Evolutionary conservation across 2,329 filamentous ascomycete species (phyloP).

Genomic region (Camillea tinctor): DNA sequence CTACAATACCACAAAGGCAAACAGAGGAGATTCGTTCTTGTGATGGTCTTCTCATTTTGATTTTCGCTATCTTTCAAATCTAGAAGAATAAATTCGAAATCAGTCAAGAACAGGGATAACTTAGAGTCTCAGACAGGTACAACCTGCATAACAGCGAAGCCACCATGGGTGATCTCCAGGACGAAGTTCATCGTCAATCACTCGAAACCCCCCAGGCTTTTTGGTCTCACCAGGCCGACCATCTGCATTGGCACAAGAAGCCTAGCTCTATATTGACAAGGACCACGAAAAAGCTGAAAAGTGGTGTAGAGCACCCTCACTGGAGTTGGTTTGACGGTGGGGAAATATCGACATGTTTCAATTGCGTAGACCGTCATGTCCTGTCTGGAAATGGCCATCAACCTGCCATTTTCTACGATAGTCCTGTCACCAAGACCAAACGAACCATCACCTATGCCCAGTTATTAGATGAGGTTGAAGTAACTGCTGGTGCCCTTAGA

Average conservation of each 20-base stretch:
- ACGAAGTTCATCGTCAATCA: constrained; percentile 54
- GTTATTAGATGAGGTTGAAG: constrained; percentile 76
- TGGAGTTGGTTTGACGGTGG: constrained; percentile 93
- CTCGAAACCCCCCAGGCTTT: constrained; percentile 69
- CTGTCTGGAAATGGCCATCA: constrained; percentile 69
- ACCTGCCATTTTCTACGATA: constrained; percentile 83
- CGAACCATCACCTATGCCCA: constrained; percentile 71
- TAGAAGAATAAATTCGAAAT: too few species aligned
- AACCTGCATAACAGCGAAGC: not conserved
- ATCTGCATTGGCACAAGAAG: constrained; percentile 77
- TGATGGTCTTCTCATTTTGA: too few species aligned
- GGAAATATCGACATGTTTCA: constrained; percentile 88
- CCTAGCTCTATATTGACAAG: constrained; percentile 62
- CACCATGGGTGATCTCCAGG: constrained; percentile 44
- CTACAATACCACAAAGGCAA: not conserved
- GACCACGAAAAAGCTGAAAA: constrained; percentile 62
- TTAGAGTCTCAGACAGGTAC: too few species aligned
- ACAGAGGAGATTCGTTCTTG: not conserved
- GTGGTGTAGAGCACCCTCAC: constrained; percentile 64
- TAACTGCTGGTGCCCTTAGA: constrained; percentile 75
- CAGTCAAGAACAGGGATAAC: too few species aligned
- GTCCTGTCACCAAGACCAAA: constrained; percentile 74
- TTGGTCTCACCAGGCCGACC: constrained; percentile 72
- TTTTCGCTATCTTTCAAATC: too few species aligned
- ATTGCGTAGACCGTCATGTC: constrained; percentile 90